Evolutionary conservation across 2,329 filamentous ascomycete species (phyloP).

Genomic region (Alternaria longipes): DNA sequence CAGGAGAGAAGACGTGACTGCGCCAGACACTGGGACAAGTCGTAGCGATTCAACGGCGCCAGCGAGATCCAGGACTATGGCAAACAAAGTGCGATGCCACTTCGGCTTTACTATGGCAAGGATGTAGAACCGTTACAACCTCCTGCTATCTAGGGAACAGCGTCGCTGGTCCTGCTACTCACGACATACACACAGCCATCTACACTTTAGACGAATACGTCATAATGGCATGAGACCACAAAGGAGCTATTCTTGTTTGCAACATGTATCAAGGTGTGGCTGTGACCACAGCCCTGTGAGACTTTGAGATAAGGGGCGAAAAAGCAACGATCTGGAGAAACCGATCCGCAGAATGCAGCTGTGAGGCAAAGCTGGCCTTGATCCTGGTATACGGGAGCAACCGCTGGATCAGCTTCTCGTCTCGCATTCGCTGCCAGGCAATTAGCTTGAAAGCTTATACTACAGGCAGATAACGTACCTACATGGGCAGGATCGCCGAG

Average conservation of each 20-base stretch:
- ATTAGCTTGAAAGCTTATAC: constrained; percentile 13
- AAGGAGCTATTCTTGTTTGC: not conserved
- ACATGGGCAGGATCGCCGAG: constrained; percentile 8
- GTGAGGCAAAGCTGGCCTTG: not conserved
- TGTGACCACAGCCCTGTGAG: not conserved
- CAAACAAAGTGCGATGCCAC: not conserved
- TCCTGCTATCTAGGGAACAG: constrained; percentile 20
- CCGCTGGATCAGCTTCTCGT: constrained; percentile 14
- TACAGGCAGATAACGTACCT: constrained; percentile 14
- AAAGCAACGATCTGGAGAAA: constrained; percentile 9
- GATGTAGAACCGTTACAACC: constrained; percentile 3
- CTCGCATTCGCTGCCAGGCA: constrained; percentile 12
- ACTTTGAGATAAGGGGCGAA: not conserved
- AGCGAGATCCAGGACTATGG: not conserved
- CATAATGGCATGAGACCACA: not conserved
- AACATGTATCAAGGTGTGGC: not conserved
- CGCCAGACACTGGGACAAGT: constrained; percentile 6
- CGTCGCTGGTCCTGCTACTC: not conserved
- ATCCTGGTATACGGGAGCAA: constrained; percentile 13
- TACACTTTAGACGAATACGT: not conserved
- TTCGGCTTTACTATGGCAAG: constrained; percentile 6
- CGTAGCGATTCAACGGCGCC: not conserved
- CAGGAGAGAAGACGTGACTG: not conserved
- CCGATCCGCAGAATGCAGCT: constrained; percentile 6
- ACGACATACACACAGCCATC: not conserved